phyloP scores from a whole-genome alignment of 2,329 filamentous ascomycete species.

The Amphichorda felina region DNA sequence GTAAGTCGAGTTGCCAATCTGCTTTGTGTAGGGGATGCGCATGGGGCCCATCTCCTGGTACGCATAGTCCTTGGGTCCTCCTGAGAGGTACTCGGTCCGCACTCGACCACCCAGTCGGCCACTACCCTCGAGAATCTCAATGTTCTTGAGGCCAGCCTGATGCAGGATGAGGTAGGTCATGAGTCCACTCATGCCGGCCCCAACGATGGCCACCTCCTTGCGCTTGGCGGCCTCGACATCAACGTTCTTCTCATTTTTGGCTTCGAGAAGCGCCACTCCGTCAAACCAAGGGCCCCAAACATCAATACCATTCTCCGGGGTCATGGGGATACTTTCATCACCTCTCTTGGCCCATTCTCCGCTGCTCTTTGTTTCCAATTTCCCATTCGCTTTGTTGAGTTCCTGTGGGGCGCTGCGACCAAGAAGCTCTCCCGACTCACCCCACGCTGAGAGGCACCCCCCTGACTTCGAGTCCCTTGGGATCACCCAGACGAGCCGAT shows the following conservation, averaged over 20 bases:
- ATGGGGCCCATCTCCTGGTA: conserved; percentile 59
- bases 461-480: conserved; percentile 11
- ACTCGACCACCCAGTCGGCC: conserved; percentile 51
- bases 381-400: conserved; percentile 8
- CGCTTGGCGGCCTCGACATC: conserved; percentile 42
- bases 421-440: conserved; percentile 14
- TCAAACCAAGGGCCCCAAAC: conserved; percentile 49
- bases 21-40: conserved; percentile 27
- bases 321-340: conserved; percentile 27
- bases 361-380: neutral
- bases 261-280: conserved; percentile 45
- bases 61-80: conserved; percentile 47
- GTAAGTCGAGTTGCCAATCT: conserved; percentile 40
- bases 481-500: conserved; percentile 13
- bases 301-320: conserved; percentile 33
- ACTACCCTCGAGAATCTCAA: conserved; percentile 50
- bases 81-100: conserved; percentile 49
- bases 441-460: conserved; percentile 28
- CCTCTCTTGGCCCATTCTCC: neutral
- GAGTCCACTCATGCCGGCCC: conserved; percentile 53
- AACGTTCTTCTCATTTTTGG: conserved; percentile 36
- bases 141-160: conserved; percentile 43
- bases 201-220: conserved; percentile 49
- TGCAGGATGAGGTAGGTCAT: conserved; percentile 43
- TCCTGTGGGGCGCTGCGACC: conserved; percentile 22